These are phyloP conservation scores for Tylopilus intermedius DNA, from an alignment of 768 basidiomycete species.

Conservation along the genomic window DNA sequence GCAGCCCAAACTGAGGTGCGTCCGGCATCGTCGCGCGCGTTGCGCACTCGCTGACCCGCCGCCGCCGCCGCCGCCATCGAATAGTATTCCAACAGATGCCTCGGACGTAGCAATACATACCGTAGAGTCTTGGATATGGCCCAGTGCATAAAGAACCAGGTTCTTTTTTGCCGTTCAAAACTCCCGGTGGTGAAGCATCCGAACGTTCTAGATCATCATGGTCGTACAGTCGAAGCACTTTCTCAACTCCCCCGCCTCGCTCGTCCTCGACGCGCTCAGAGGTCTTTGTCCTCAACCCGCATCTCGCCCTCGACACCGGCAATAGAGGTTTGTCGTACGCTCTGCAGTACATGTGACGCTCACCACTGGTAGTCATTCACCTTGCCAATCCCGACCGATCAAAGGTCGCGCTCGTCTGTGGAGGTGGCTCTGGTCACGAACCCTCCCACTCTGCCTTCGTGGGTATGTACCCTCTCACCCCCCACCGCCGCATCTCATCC, in stretches of 20 bases:
- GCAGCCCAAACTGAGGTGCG: constrained; percentile 74
- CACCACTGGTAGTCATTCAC: constrained; percentile 65
- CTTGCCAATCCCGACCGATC: constrained; percentile 50
- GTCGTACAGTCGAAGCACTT: constrained; percentile 58
- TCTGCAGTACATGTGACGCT: not conserved
- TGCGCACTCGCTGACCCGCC: not conserved
- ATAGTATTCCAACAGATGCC: constrained; percentile 62
- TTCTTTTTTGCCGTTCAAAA: too few relatives aligned
- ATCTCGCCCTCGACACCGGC: constrained; percentile 60
- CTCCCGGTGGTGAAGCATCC: too few relatives aligned
- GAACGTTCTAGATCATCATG: not conserved
- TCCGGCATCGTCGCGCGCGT: constrained; percentile 7
- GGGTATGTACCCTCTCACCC: constrained; percentile 41
- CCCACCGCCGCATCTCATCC: not conserved
- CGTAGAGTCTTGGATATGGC: constrained; percentile 80
- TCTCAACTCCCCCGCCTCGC: constrained; percentile 59
- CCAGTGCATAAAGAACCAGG: constrained; percentile 15
- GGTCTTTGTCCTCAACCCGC: constrained; percentile 72
- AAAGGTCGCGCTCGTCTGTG: constrained; percentile 74
- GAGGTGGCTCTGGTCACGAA: constrained; percentile 87
- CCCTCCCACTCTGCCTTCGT: constrained; percentile 88
- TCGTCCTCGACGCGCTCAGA: constrained; percentile 74
- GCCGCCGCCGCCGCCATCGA: constrained; percentile 19
- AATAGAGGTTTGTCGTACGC: constrained; percentile 48
- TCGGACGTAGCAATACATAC: constrained; percentile 58